Percentiles rank a stretch among this genome's conserved stretches.
Conservation (phyloP, 208 protist genomes). For the Novymonas esmeraldas region DNA sequence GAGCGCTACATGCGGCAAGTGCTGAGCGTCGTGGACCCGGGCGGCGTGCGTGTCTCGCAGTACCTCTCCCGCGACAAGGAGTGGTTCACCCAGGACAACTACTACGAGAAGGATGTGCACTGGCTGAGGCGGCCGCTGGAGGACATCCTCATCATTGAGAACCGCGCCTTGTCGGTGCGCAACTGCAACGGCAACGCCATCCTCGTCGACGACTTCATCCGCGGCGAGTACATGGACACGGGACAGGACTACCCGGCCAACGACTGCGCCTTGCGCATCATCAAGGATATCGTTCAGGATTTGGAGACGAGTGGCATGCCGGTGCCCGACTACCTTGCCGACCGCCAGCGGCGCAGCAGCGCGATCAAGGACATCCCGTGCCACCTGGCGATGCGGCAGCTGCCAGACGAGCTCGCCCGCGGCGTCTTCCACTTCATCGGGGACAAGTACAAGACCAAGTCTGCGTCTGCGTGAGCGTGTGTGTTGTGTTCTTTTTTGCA, state of each 20-base stretch:
- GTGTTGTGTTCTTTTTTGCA: no score
- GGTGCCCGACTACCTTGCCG: constrained; percentile 78
- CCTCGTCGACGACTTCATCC: constrained; percentile 89
- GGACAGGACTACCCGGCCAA: constrained; percentile 82
- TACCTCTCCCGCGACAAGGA: constrained; percentile 68
- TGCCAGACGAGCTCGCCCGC: constrained; percentile 86
- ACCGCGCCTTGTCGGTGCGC: constrained; percentile 76
- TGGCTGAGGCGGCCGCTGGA: constrained; percentile 85
- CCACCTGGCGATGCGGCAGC: constrained; percentile 80
- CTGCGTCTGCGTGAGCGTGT: not conserved
- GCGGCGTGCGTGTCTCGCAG: constrained; percentile 74
- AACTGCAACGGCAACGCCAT: constrained; percentile 90
- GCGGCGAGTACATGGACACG: constrained; percentile 91
- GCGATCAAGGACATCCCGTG: constrained; percentile 88
- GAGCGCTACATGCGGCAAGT: constrained; percentile 91
- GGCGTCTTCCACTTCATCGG: constrained; percentile 90
- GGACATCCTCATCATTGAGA: constrained; percentile 88
- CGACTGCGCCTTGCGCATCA: constrained; percentile 74
- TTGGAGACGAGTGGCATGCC: constrained; percentile 60
- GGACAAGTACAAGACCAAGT: constrained; percentile 63
- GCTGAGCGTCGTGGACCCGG: constrained; percentile 81
- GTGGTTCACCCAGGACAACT: constrained; percentile 86
- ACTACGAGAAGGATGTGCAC: constrained; percentile 89
- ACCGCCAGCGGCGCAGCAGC: constrained; percentile 46
- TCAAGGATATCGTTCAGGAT: constrained; percentile 77